Base-by-base conservation (phyloP, 2,329 filamentous ascomycete species). In the Botrytis fragariae region DNA sequence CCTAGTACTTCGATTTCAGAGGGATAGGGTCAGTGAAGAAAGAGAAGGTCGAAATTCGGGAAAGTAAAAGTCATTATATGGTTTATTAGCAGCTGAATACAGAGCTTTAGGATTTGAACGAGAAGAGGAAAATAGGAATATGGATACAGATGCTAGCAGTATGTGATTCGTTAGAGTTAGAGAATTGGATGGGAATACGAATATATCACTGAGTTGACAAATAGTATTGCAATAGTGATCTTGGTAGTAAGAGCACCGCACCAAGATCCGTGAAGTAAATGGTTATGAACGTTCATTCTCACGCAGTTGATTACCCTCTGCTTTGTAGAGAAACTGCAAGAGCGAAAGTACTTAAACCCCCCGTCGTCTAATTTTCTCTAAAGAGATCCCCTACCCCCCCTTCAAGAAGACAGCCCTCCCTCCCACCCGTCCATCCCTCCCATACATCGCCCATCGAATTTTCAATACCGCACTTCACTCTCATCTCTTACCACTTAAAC, bases 131-230 rank as follows among this genome's bases (percentile, higher is more conserved):
- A 16, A 6, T n/a, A n/a, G 3, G 16, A 12, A n/a, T 32, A 16
- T 6, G 16, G n/a, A 18, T 54, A 16, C 6, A 14, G 6, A 57
- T 57, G 48, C 4, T 2, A n/a, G 22, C 0, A 18, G n/a, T 18
- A 29, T 16, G 51, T 29, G n/a, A 18, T 4, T 7, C 18, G 6
- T 18, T 16, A 12, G 9, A 25, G 22, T 54, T 29, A 29, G 14
- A 54, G 0, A 54, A 8, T 8, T 8, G n/a, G 2, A 29, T 29
- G 9, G 9, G 20, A 48, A 25, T 0, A 48, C 8, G 2, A 1
- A 48, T 48, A 4, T 25, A 25, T 39, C 8, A 22, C 45, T 9
- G 20, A 22, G 20, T 48, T 4, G 3, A 1, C 2, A 39, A 39
- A 39, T 37, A 37, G 35, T 37, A n/a, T n/a, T n/a, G n/a, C n/a